A percentile compares a stretch with the other conserved stretches of the same genome.
phyloP scores from a whole-genome alignment of 345 rosid genomes.

The Gossypioides kirkii region DNA sequence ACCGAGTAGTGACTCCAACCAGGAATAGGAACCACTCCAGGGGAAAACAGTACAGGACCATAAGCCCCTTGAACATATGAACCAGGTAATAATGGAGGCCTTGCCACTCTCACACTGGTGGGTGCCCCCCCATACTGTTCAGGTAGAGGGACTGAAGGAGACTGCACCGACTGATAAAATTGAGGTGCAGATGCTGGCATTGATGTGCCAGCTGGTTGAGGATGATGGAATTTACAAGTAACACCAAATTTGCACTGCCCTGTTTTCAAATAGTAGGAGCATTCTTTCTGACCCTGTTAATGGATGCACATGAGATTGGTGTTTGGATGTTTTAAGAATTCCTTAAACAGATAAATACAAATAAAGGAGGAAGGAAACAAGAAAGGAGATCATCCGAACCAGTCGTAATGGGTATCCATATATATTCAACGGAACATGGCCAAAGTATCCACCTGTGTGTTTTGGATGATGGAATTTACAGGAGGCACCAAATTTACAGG shows the following conservation, averaged over 20 bases:
- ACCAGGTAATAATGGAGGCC: conserved; percentile 64
- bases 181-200: conserved; percentile 59
- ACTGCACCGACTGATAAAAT: conserved; percentile 77
- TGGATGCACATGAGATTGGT: conserved; percentile 20
- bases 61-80: conserved; percentile 82
- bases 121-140: conserved; percentile 63
- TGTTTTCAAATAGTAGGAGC: conserved; percentile 89
- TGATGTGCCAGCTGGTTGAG: conserved; percentile 65
- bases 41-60: conserved; percentile 68
- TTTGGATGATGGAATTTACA: conserved; percentile 98
- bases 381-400: conserved; percentile 37
- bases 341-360: background rate
- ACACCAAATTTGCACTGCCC: conserved; percentile 97
- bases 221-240: conserved; percentile 95
- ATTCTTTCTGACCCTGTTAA: conserved; percentile 80
- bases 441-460: conserved; percentile 59
- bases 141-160: conserved; percentile 57
- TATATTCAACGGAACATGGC: conserved; percentile 56
- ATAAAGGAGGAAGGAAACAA: conserved; percentile 1
- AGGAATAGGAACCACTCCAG: conserved; percentile 65
- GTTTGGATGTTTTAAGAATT: background rate
- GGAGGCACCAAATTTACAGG: conserved; percentile 93
- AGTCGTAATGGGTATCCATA: conserved; percentile 77
- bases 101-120: conserved; percentile 55
- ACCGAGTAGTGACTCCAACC: conserved; percentile 92